phyloP scores from a whole-genome alignment of 2,329 filamentous ascomycete genomes.

The Raffaelea deltoideospora region DNA sequence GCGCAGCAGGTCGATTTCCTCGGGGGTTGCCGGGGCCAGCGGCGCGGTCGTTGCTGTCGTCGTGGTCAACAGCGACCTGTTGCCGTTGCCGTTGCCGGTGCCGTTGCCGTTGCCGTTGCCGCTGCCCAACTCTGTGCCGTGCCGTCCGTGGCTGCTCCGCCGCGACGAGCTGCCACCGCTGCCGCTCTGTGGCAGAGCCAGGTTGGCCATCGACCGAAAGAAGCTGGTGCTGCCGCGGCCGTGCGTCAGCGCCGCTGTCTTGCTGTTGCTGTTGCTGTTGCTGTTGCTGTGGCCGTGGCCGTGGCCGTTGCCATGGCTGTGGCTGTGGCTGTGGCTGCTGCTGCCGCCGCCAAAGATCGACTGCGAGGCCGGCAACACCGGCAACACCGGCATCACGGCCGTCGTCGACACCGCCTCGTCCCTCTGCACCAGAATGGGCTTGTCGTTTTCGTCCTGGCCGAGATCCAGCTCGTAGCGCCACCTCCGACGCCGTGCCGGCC shows the following conservation, averaged over 20 bases:
- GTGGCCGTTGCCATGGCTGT: conserved; percentile 29
- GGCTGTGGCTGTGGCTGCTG: conserved; percentile 27
- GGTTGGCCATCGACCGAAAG: conserved; percentile 77
- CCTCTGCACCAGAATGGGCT: conserved; percentile 79
- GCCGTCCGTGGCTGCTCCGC: conserved; percentile 4
- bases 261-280: too few species aligned
- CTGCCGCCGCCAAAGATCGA: conserved; percentile 42
- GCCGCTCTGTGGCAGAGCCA: conserved; percentile 31
- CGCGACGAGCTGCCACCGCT: conserved; percentile 19
- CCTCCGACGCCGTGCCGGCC: conserved; percentile 22
- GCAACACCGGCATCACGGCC: conserved; percentile 1
- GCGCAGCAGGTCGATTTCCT: conserved; percentile 62
- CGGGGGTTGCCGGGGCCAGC: conserved; percentile 32
- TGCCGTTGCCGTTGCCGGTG: neutral
- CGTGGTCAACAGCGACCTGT: neutral
- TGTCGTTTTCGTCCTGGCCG: conserved; percentile 55
- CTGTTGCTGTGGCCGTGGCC: too few species aligned
- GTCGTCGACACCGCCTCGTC: conserved; percentile 30
- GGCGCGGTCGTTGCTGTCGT: conserved; percentile 9
- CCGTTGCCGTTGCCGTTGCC: neutral
- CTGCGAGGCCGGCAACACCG: conserved; percentile 11
- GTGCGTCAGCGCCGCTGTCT: conserved; percentile 11
- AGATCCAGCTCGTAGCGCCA: conserved; percentile 86
- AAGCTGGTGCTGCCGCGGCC: conserved; percentile 43
- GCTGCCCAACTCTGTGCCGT: conserved; percentile 27